Evolutionary conservation across 2,329 filamentous ascomycete species (phyloP), one percentile per base, ranked within the genome.

Genomic region (Penicillium paneum): DNA sequence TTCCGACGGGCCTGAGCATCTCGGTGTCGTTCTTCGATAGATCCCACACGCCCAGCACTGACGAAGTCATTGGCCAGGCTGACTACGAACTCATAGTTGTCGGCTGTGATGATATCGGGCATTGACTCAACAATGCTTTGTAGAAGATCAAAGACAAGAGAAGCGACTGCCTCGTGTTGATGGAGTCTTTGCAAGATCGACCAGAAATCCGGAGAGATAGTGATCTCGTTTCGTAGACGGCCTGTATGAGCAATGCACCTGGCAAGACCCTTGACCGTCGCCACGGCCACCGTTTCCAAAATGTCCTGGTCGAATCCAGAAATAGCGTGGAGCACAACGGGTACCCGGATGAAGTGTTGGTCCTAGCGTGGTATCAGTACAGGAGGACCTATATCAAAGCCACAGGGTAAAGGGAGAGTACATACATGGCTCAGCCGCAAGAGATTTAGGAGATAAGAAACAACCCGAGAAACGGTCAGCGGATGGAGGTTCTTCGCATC

Each of bases 171-270:
- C 3, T 84, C 76, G 57, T 87, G 83, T 24, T 80, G 79, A 43
- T 90, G 85, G 17, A 99, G 78, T 31, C 85, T 83, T 57, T 91
- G 87, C 49, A 99, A 79, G 13, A 97, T 89, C 5, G 88, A 88
- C 94, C 94, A 99, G 72, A 99, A 97, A 68, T 99, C 94, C 0
- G 94, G 94, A 17, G 93, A 97, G 13, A 90, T 93, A 74, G 96
- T 95, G 63, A 97, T 89, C 74, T 97, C 93, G 63, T 90, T 96
- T 54, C 90, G 86, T 28, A 99, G 78, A 12, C 89, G 85, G 26
- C 86, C 86, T 0, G 90, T 85, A 56, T 88, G 84, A 48, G 88
- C 85, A 61, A 96, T 89, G 65, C 92, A 97, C 41, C 86, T 80
- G 41, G 86, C 83, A 26, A 99, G 78, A 0, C 93, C 93, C 64